These are phyloP conservation scores for Coelastrella sp. DNA, from an alignment of 139 green algal species.

Conservation along the genomic window DNA sequence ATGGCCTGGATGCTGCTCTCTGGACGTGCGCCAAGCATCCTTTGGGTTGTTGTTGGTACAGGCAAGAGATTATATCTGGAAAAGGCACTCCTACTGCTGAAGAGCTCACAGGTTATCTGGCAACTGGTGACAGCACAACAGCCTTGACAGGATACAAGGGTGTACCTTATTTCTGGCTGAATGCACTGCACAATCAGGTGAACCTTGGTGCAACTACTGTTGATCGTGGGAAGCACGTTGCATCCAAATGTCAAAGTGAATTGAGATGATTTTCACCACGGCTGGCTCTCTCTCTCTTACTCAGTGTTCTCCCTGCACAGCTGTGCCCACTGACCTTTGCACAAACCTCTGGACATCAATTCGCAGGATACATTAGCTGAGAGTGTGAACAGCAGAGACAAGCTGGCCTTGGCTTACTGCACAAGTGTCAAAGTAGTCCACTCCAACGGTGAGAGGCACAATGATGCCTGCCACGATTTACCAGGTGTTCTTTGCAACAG, in stretches of 20 bases:
- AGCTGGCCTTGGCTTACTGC: constrained; percentile 28
- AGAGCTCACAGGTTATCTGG: constrained; percentile 11
- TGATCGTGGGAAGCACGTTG: background rate
- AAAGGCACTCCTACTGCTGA: constrained; percentile 32
- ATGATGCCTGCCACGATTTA: background rate
- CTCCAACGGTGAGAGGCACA: background rate
- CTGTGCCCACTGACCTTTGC: background rate
- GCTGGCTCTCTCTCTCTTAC: too few species aligned
- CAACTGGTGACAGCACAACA: background rate
- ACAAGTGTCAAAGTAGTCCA: background rate
- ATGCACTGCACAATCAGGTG: constrained; percentile 44
- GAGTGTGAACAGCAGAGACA: constrained; percentile 23
- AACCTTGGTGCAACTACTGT: background rate
- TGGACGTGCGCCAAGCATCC: too few species aligned
- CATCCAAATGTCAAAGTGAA: background rate
- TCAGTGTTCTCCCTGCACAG: too few species aligned
- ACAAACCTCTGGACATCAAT: background rate
- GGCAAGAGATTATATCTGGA: constrained; percentile 40
- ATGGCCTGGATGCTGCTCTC: too few species aligned
- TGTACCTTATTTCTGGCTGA: constrained; percentile 38
- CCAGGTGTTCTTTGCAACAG: background rate
- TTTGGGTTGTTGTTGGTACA: background rate
- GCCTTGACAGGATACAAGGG: background rate
- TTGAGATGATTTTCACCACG: too few species aligned
- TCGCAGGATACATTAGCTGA: constrained; percentile 32